Conservation (phyloP, 2,329 filamentous ascomycete genomes). For the Epichloe sp. region DNA sequence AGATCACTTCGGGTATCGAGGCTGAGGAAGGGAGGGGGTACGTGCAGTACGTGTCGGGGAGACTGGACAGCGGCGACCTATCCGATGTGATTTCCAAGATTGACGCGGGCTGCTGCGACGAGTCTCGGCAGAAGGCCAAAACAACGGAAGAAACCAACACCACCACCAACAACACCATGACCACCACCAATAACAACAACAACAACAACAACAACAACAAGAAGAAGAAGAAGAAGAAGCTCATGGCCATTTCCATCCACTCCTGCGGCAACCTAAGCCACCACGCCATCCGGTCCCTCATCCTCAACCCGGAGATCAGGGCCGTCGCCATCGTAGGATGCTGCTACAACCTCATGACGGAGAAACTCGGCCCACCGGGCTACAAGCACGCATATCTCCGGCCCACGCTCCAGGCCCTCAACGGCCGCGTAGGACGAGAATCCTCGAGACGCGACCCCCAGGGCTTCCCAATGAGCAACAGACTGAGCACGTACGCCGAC, state of each 20-base stretch:
- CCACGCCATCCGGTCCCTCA: constrained; percentile 75
- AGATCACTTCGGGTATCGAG: constrained; percentile 37
- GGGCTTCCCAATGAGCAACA: constrained; percentile 83
- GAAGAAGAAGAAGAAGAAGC: constrained; percentile 26
- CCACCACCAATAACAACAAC: too few species aligned
- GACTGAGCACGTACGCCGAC: constrained; percentile 43
- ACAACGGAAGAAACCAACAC: constrained; percentile 2
- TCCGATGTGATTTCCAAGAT: constrained; percentile 52
- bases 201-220: not conserved
- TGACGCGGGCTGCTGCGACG: constrained; percentile 15
- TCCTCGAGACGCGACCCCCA: constrained; percentile 68
- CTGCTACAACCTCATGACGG: constrained; percentile 94
- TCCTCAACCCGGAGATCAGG: constrained; percentile 70
- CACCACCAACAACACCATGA: not conserved
- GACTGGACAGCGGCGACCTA: constrained; percentile 61
- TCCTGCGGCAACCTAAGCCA: constrained; percentile 97
- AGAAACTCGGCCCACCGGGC: constrained; percentile 73
- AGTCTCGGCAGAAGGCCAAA: not conserved
- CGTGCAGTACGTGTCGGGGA: constrained; percentile 66
- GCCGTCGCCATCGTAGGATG: constrained; percentile 95
- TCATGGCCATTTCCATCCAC: constrained; percentile 91
- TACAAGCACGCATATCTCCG: constrained; percentile 73
- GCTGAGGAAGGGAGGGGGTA: constrained; percentile 51
- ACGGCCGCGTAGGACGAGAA: constrained; percentile 55
- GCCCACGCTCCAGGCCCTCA: constrained; percentile 51